A percentile compares a stretch with the other conserved stretches of the same genome.
Conservation (phyloP, 805 yeast genomes). For the Ogataea chonburiensis region DNA sequence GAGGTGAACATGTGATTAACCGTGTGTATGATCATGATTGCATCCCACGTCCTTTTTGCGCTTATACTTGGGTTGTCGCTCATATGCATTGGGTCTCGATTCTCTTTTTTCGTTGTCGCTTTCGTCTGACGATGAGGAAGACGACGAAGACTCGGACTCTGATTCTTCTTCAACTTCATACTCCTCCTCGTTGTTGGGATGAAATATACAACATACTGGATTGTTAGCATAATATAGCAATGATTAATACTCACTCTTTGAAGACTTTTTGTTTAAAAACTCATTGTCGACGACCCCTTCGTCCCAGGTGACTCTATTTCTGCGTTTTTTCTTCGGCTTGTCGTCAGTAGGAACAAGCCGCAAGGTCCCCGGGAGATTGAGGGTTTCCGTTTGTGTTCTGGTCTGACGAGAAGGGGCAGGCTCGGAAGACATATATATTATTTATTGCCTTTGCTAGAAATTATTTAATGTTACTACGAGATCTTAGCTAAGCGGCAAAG, state of each 20-base stretch:
- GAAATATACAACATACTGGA: conserved; percentile 74
- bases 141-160: conserved; percentile 25
- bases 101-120: conserved; percentile 25
- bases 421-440: conserved; percentile 1
- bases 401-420: conserved; percentile 6
- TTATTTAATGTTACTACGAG: conserved; percentile 1
- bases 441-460: conserved; percentile 1
- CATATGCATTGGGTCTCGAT: conserved; percentile 76
- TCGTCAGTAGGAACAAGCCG: conserved; percentile 21
- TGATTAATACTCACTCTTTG: conserved; percentile 52
- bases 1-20: conserved; percentile 41
- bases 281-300: conserved; percentile 90
- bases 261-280: conserved; percentile 79
- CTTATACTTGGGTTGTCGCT: conserved; percentile 70
- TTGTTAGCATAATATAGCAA: conserved; percentile 15
- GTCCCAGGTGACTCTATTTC: conserved; percentile 74
- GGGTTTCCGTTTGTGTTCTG: conserved; percentile 20
- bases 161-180: conserved; percentile 30
- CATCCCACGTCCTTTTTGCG: conserved; percentile 20
- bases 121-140: conserved; percentile 23
- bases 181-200: conserved; percentile 64
- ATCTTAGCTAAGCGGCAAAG: no score
- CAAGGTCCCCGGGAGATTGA: conserved; percentile 21
- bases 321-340: conserved; percentile 20
- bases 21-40: conserved; percentile 17